Base-by-base conservation (phyloP, 176 grass and related monocot genomes). In the Cenchrus fungigraminus region DNA sequence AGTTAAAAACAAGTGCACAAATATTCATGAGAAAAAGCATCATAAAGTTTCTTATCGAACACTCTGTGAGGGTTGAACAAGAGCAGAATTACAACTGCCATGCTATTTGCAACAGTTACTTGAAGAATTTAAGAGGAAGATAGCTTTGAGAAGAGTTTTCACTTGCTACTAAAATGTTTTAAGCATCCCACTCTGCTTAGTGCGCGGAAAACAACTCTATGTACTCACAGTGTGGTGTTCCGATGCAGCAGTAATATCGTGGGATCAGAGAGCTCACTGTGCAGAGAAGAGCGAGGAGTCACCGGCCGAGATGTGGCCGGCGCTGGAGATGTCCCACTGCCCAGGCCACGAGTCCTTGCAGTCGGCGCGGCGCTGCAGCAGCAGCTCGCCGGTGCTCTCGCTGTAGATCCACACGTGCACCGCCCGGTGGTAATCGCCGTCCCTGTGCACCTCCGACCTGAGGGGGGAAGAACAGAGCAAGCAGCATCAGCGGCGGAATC, bases 301-400 rank as follows among this genome's bases (percentile, higher is more conserved):
- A 9, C 96, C 96, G 1, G 89, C 86, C 11, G 96, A 95, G 58
- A 98, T 90, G 78, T 98, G 95, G 12, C 93, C 95, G 2, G 93
- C 89, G 84, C 91, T 95, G 65, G 96, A 98, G 80, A 94, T 92
- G 65, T 98, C 96, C 96, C 96, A 98, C 82, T 74, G 86, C 12
- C 89, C 93, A 13, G 96, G 96, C 96, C 96, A 98, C 55, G 96
- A 95, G 74, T 93, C 96, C 91, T 95, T 98, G 83, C 95, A 91
- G 68, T 92, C 95, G 51, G 93, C 85, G 44, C 95, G 91, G 68
- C 85, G 89, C 87, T 98, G 95, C 42, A 98, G 73, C 50, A 98
- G 88, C 51, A 98, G 89, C 87, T 95, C 95, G 61, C 91, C 66
- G 34, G 95, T 98, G 82, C 83, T 93, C 91, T 95, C 95, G 29